Evolutionary conservation across 768 basidiomycete genomes (phyloP).

Genomic region (Mycena maculata): DNA sequence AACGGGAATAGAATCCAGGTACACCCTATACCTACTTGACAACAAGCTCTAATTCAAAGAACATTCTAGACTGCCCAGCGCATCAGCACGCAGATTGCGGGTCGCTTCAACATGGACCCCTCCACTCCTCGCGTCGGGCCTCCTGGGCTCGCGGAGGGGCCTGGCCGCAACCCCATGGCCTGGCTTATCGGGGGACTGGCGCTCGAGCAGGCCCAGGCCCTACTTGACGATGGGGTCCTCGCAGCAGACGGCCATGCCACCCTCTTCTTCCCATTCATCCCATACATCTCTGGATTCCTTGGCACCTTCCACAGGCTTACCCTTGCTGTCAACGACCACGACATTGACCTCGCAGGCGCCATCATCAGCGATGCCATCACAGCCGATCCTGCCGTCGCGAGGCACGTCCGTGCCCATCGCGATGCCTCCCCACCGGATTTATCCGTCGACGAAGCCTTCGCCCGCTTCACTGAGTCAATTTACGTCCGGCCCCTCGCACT

Average conservation of each 20-base stretch:
- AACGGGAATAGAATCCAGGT: neutral
- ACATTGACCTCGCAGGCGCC: neutral
- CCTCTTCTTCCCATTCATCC: neutral
- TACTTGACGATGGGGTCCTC: neutral
- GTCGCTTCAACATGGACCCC: neutral
- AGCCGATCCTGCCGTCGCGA: neutral
- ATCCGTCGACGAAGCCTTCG: neutral
- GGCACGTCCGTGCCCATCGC: neutral
- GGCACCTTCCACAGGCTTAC: neutral
- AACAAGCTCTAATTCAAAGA: too few species aligned
- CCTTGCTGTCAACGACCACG: neutral
- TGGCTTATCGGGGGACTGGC: neutral
- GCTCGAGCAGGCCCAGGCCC: neutral
- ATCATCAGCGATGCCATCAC: neutral
- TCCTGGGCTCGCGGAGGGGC: neutral
- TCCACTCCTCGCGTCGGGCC: neutral
- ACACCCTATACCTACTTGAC: too few species aligned
- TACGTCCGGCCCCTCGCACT: neutral
- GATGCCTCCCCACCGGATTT: neutral
- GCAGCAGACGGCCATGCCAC: neutral
- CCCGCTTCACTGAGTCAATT: neutral
- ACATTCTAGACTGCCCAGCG: neutral
- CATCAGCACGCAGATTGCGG: neutral
- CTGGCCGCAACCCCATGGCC: neutral
- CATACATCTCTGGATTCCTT: neutral